phyloP scores from a whole-genome alignment of 306 rosid genomes.

The Rosa rugosa region DNA sequence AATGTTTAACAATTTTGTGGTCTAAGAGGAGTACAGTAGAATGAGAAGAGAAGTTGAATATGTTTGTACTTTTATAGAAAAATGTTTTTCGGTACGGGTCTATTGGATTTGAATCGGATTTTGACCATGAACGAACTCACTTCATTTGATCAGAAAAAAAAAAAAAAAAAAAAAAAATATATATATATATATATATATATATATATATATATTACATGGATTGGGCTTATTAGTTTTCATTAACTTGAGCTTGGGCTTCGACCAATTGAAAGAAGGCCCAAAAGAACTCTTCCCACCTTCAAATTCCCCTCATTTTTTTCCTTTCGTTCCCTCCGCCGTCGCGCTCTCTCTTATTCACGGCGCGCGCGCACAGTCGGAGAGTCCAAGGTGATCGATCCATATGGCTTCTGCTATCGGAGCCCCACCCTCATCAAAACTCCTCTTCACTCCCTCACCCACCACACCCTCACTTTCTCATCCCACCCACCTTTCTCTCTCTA shows the following conservation, averaged over 20 bases:
- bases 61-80: no score
- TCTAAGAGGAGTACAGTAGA: no score
- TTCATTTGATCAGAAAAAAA: no score
- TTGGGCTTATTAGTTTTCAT: background rate
- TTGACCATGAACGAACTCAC: no score
- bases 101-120: no score
- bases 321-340: slow-evolving; percentile 1
- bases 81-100: no score
- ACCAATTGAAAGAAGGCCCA: background rate
- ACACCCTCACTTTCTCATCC: background rate
- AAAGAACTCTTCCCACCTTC: background rate
- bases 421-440: slow-evolving; percentile 13
- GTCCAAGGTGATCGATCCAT: background rate
- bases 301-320: background rate
- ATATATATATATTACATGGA: no score
- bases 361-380: background rate
- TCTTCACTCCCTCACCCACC: slow-evolving; percentile 6
- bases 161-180: no score
- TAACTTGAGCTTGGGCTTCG: background rate
- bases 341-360: background rate
- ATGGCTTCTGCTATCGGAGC: slow-evolving; percentile 26
- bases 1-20: no score
- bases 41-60: no score
- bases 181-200: no score
- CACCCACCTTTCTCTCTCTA: slow-evolving; percentile 13